These are phyloP conservation scores for Termitomyces bulborhizus DNA, from an alignment of 768 basidiomycete species.

Conservation along the genomic window DNA sequence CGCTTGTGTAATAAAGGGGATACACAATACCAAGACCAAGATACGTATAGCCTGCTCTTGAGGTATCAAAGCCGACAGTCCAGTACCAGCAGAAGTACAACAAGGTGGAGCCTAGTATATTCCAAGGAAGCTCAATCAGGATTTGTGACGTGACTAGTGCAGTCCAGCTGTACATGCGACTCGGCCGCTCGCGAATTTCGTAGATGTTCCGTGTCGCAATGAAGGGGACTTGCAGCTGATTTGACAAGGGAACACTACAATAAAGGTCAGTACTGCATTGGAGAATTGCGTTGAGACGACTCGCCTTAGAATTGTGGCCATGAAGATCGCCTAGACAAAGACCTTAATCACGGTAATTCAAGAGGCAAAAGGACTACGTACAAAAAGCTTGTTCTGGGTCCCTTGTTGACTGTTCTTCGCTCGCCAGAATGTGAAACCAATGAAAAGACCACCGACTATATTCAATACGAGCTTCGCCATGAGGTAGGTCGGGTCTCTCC, in stretches of 20 bases:
- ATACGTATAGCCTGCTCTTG: slow-evolving; percentile 55
- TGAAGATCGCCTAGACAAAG: slow-evolving; percentile 40
- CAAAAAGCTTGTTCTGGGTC: slow-evolving; percentile 62
- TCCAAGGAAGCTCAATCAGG: slow-evolving; percentile 56
- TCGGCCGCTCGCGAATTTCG: slow-evolving; percentile 62
- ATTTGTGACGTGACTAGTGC: slow-evolving; percentile 51
- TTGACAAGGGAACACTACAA: slow-evolving; percentile 42
- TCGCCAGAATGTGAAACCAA: slow-evolving; percentile 60
- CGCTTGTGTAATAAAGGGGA: slow-evolving; percentile 54
- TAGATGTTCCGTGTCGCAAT: slow-evolving; percentile 54
- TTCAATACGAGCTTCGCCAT: slow-evolving; percentile 54
- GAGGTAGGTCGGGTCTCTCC: slow-evolving; percentile 55
- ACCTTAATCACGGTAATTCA: not conserved
- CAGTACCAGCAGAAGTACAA: slow-evolving; percentile 68
- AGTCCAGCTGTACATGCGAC: slow-evolving; percentile 61
- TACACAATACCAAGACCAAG: slow-evolving; percentile 48
- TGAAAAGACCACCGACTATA: slow-evolving; percentile 47
- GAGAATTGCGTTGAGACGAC: not conserved
- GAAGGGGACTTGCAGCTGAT: slow-evolving; percentile 60
- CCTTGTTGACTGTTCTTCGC: slow-evolving; percentile 48
- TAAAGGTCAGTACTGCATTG: slow-evolving; percentile 1
- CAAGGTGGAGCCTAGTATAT: slow-evolving; percentile 48
- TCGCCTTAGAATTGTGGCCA: slow-evolving; percentile 41
- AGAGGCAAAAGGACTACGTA: slow-evolving; percentile 23
- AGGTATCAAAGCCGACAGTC: slow-evolving; percentile 54